These are phyloP conservation scores for Paratinospora sagittata DNA, from an alignment of 164 flowering plant genomes.

Conservation along the genomic window DNA sequence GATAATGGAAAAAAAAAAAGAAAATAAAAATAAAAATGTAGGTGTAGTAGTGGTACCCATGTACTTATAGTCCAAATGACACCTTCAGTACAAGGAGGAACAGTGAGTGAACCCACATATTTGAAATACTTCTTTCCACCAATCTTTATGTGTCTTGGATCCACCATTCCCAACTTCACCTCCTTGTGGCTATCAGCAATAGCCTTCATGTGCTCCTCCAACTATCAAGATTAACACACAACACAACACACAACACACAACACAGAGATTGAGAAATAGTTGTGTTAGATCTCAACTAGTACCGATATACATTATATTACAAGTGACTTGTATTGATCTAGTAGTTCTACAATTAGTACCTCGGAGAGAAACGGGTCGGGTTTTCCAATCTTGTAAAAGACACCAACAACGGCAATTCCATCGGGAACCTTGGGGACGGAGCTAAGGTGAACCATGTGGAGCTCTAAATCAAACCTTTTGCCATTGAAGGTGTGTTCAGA, in stretches of 20 bases:
- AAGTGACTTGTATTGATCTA: no score
- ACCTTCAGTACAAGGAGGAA: conserved; percentile 15
- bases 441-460: conserved; percentile 33
- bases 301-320: no score
- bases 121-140: conserved; percentile 15
- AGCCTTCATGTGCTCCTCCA: conserved; percentile 11
- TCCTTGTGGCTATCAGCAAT: conserved; percentile 17
- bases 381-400: conserved; percentile 33
- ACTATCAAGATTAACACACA: conserved; percentile 12
- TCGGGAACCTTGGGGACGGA: conserved; percentile 5
- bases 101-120: conserved; percentile 13
- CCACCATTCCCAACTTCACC: conserved; percentile 22
- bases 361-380: conserved; percentile 36
- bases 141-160: conserved; percentile 35
- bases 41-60: conserved; percentile 6
- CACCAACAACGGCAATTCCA: conserved; percentile 33
- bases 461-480: conserved; percentile 23
- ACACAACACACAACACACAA: no score
- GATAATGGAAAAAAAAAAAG: no score
- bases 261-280: no score
- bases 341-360: no score
- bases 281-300: no score
- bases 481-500: conserved; percentile 49
- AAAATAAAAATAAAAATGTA: no score
- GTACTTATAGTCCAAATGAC: conserved; percentile 41